Percentiles rank a stretch among this genome's conserved stretches.
These are phyloP conservation scores for Pyricularia sp. DNA, from an alignment of 2,329 filamentous ascomycete species.

Conservation along the genomic window DNA sequence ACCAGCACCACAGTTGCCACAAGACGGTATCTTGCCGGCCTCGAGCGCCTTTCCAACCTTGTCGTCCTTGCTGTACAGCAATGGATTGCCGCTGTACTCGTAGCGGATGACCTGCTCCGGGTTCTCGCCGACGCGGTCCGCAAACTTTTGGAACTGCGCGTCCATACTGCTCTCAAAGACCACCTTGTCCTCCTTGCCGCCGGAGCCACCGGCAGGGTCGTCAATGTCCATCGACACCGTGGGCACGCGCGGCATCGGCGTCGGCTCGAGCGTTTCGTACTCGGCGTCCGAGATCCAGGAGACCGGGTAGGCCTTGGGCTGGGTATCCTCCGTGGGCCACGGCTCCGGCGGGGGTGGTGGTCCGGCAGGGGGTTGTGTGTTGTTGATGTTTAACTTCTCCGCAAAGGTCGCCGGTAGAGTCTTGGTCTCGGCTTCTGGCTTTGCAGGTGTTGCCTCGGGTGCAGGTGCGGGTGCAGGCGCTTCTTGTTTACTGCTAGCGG, in stretches of 20 bases:
- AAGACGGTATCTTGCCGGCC: slow-evolving; percentile 56
- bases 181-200: slow-evolving; percentile 54
- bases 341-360: slow-evolving; percentile 68
- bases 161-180: slow-evolving; percentile 69
- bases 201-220: slow-evolving; percentile 21
- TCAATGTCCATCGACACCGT: slow-evolving; percentile 38
- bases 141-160: slow-evolving; percentile 70
- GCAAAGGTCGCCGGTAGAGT: slow-evolving; percentile 56
- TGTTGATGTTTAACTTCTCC: slow-evolving; percentile 67
- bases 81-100: slow-evolving; percentile 61
- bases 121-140: slow-evolving; percentile 68
- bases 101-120: slow-evolving; percentile 76
- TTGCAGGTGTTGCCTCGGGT: not conserved
- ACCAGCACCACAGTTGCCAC: slow-evolving; percentile 62
- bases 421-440: slow-evolving; percentile 22
- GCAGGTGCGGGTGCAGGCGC: not conserved
- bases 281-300: slow-evolving; percentile 82
- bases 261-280: slow-evolving; percentile 67
- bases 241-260: slow-evolving; percentile 36
- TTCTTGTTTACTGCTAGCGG: slow-evolving; percentile 12
- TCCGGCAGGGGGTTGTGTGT: slow-evolving; percentile 25
- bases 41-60: slow-evolving; percentile 57
- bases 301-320: slow-evolving; percentile 63
- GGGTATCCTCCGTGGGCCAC: slow-evolving; percentile 34
- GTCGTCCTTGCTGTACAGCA: slow-evolving; percentile 77